Evolutionary conservation across 352 stramenopile species (phyloP).

Genomic region (Globisporangium orthogonon): DNA sequence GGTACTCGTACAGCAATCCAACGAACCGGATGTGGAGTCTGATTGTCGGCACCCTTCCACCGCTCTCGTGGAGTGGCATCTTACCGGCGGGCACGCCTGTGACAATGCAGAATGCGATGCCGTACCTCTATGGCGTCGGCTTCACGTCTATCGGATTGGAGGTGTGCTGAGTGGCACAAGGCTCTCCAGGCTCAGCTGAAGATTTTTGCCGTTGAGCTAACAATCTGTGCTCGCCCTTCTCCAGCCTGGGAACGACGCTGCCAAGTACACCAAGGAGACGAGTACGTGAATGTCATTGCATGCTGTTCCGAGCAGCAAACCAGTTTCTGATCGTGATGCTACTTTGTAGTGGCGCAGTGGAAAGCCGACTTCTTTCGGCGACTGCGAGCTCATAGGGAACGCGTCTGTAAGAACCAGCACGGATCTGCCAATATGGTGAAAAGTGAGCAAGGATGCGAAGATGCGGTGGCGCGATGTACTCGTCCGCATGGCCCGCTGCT

Average conservation of each 20-base stretch:
- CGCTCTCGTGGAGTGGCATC: constrained; percentile 54
- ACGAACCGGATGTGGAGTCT: constrained; percentile 88
- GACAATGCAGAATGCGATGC: constrained; percentile 67
- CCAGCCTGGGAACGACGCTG: constrained; percentile 80
- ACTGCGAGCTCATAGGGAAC: constrained; percentile 41
- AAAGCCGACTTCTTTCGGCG: constrained; percentile 53
- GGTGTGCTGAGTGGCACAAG: constrained; percentile 17
- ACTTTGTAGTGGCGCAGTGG: constrained; percentile 48
- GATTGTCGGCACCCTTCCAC: constrained; percentile 54
- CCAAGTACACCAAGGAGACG: constrained; percentile 61
- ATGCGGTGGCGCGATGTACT: constrained; percentile 16
- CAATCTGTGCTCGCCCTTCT: neutral
- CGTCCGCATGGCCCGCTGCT: constrained; percentile 53
- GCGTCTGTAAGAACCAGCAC: constrained; percentile 45
- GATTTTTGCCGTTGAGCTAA: neutral
- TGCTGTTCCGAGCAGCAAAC: neutral
- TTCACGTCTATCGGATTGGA: constrained; percentile 83
- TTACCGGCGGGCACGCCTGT: constrained; percentile 51
- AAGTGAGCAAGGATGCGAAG: too few relatives aligned
- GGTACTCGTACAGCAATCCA: constrained; percentile 55
- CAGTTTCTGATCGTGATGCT: neutral
- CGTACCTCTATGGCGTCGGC: constrained; percentile 51
- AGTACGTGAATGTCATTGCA: constrained; percentile 28
- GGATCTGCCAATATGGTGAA: too few relatives aligned
- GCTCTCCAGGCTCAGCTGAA: too few relatives aligned